phyloP scores from a whole-genome alignment of 495 filamentous ascomycete species.

The Hyphodiscus hymeniophilus region DNA sequence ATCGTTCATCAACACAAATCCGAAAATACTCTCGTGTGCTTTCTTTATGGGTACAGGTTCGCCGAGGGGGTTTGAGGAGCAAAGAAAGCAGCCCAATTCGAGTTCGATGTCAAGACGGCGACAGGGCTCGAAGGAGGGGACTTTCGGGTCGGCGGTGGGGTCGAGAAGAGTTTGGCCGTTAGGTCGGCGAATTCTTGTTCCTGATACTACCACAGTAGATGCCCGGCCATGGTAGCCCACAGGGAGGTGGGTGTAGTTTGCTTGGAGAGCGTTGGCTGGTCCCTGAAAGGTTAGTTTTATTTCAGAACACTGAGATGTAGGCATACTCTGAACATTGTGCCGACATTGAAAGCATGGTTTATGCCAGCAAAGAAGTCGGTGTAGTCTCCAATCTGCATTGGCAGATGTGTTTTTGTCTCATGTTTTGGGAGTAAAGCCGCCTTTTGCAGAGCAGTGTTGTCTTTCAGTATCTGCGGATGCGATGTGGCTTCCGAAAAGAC shows the following conservation, averaged over 20 bases:
- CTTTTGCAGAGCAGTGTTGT: slow-evolving; percentile 45
- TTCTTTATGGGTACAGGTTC: slow-evolving; percentile 51
- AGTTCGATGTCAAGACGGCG: slow-evolving; percentile 77
- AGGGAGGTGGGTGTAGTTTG: slow-evolving; percentile 85
- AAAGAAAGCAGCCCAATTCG: slow-evolving; percentile 79
- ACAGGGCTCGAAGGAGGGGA: slow-evolving; percentile 53
- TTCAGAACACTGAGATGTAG: too few species aligned
- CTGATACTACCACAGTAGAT: slow-evolving; percentile 69
- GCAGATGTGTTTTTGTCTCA: slow-evolving; percentile 64
- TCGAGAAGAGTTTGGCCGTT: slow-evolving; percentile 73
- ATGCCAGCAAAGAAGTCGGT: slow-evolving; percentile 95
- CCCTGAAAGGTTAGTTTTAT: slow-evolving; percentile 52
- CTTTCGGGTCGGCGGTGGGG: slow-evolving; percentile 49
- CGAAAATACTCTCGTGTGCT: slow-evolving; percentile 75
- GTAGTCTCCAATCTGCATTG: slow-evolving; percentile 89
- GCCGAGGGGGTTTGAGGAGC: slow-evolving; percentile 57
- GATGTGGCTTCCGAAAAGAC: slow-evolving; percentile 50
- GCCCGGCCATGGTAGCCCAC: slow-evolving; percentile 84
- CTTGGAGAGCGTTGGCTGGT: slow-evolving; percentile 67
- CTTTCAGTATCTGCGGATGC: slow-evolving; percentile 48
- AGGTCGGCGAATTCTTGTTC: slow-evolving; percentile 67
- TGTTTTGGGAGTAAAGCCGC: slow-evolving; percentile 43
- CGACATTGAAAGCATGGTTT: slow-evolving; percentile 77
- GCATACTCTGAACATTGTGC: not conserved
- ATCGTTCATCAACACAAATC: slow-evolving; percentile 86